These are phyloP conservation scores for Gossypium stocksii DNA, from an alignment of 345 rosid genomes.

Conservation along the genomic window DNA sequence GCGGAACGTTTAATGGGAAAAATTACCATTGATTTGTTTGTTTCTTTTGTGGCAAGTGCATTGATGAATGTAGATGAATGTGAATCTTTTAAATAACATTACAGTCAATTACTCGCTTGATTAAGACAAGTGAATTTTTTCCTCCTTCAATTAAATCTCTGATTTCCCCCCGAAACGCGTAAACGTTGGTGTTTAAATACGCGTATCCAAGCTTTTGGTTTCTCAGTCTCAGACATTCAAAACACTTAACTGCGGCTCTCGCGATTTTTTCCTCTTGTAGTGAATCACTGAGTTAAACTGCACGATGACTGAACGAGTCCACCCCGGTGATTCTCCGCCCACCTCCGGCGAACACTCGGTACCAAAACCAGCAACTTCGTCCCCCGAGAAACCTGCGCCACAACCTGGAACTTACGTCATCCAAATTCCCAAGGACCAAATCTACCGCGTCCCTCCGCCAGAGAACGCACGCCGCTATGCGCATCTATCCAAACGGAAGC, in stretches of 20 bases:
- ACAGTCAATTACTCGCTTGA: not conserved
- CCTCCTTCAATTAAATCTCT: not conserved
- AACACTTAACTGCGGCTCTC: not conserved
- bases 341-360: not conserved
- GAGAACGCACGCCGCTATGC: slow-evolving; percentile 61
- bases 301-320: slow-evolving; percentile 38
- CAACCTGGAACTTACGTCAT: slow-evolving; percentile 72
- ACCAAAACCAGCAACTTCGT: slow-evolving; percentile 11
- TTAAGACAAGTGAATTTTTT: too few relatives aligned
- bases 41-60: not conserved
- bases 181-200: not conserved
- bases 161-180: not conserved
- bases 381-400: slow-evolving; percentile 34
- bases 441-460: slow-evolving; percentile 83
- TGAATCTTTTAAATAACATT: too few relatives aligned
- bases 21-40: not conserved
- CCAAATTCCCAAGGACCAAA: slow-evolving; percentile 78
- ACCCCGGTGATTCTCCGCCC: slow-evolving; percentile 26
- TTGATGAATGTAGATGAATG: not conserved
- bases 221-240: not conserved
- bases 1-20: not conserved
- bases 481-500: slow-evolving; percentile 43
- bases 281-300: not conserved
- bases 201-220: not conserved
- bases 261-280: not conserved